phyloP scores from a whole-genome alignment of 169 alveolate species.

The Perkinsus olseni region DNA sequence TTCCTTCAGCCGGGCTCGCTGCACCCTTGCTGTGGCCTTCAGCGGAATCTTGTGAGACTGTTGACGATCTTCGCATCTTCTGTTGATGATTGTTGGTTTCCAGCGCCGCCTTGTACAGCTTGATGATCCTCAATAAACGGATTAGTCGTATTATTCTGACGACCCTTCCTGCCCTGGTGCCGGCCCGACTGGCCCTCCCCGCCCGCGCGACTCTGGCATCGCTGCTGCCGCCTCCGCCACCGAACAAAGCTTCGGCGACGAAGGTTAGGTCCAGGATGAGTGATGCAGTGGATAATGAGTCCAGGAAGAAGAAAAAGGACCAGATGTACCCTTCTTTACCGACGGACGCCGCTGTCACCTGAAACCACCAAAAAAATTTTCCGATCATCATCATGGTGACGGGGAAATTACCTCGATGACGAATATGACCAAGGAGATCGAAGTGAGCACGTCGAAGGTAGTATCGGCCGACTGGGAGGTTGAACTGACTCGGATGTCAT shows the following conservation, averaged over 20 bases:
- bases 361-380: slow-evolving; percentile 5
- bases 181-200: slow-evolving; percentile 57
- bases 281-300: slow-evolving; percentile 54
- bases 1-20: not conserved
- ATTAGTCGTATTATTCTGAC: not conserved
- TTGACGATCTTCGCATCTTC: not conserved
- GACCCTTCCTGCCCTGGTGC: slow-evolving; percentile 54
- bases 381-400: too few relatives aligned
- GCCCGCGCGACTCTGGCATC: slow-evolving; percentile 34
- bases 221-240: not conserved
- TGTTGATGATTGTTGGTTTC: not conserved
- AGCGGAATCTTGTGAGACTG: not conserved
- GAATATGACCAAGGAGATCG: slow-evolving; percentile 30
- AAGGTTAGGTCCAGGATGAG: slow-evolving; percentile 61
- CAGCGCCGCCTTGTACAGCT: slow-evolving; percentile 31
- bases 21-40: not conserved
- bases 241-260: slow-evolving; percentile 39
- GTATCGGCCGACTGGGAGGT: slow-evolving; percentile 31
- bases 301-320: slow-evolving; percentile 61
- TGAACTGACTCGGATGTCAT: slow-evolving; percentile 41
- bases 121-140: slow-evolving; percentile 38
- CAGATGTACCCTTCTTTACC: slow-evolving; percentile 40
- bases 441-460: slow-evolving; percentile 20
- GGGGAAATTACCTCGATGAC: not conserved
- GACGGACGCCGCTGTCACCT: slow-evolving; percentile 33